A percentile compares a stretch with the other conserved stretches of the same genome.
Evolutionary conservation across 2,329 filamentous ascomycete genomes (phyloP).

Genomic region (Delphinella strobiligena): DNA sequence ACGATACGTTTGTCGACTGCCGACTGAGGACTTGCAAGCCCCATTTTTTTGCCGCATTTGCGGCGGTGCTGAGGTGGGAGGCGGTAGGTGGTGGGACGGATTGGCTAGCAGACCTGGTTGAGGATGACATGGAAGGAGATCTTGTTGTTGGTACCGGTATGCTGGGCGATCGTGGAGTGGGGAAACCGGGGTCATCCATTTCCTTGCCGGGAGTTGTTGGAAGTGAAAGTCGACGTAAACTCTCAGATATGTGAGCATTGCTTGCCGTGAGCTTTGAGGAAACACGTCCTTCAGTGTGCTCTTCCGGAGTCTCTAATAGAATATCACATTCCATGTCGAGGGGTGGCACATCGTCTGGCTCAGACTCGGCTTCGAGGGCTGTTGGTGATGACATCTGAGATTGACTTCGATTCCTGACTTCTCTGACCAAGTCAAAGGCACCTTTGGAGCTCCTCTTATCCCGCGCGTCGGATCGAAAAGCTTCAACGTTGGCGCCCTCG

Average conservation of each 20-base stretch:
- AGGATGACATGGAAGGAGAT: background rate
- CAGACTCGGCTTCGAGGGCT: background rate
- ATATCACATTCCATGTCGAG: background rate
- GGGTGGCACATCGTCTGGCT: background rate
- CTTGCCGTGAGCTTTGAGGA: background rate
- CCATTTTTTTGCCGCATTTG: conserved; percentile 50
- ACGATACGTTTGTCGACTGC: conserved; percentile 14
- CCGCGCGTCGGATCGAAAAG: conserved; percentile 31
- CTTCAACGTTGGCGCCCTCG: conserved; percentile 54
- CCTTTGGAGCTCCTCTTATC: conserved; percentile 42
- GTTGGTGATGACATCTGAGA: conserved; percentile 1
- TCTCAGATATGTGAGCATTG: background rate
- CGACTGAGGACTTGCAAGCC: conserved; percentile 37
- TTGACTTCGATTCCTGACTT: conserved; percentile 13
- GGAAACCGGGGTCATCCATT: background rate
- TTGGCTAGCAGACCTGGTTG: background rate
- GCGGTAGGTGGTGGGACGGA: background rate
- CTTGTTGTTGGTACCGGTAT: background rate
- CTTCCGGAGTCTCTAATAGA: background rate
- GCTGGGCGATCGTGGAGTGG: background rate
- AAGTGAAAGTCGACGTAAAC: background rate
- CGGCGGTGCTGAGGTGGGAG: conserved; percentile 21
- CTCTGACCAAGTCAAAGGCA: conserved; percentile 34
- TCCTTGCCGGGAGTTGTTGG: background rate
- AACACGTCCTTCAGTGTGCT: background rate